Conservation (phyloP, 2,329 filamentous ascomycete genomes). For the Talaromyces albobiverticillius region DNA sequence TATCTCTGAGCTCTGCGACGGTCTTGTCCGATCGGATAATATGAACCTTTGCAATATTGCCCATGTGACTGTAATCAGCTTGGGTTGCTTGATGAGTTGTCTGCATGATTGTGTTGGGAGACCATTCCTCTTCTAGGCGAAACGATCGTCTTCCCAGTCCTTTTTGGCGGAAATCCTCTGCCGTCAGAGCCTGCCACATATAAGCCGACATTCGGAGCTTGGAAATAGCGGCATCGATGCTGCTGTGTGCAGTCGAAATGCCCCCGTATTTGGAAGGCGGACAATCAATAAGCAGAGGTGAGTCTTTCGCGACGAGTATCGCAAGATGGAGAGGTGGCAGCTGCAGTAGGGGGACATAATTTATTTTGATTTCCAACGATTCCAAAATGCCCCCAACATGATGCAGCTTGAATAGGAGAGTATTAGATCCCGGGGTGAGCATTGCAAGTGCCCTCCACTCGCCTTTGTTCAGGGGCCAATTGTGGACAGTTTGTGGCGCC, state of each 20-base stretch:
- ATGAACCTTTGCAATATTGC: conserved; percentile 19
- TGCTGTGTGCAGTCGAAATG: conserved; percentile 19
- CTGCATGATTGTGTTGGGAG: conserved; percentile 13
- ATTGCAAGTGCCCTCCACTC: conserved; percentile 19
- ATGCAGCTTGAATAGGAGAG: conserved; percentile 16
- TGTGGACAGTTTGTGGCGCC: conserved; percentile 2
- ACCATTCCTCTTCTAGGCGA: conserved; percentile 23
- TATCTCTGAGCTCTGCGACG: conserved; percentile 19
- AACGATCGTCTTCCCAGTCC: conserved; percentile 23
- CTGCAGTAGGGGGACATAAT: conserved; percentile 19
- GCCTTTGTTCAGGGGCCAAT: conserved; percentile 18
- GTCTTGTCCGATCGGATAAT: conserved; percentile 19
- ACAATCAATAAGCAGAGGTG: conserved; percentile 21
- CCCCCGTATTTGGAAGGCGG: conserved; percentile 17
- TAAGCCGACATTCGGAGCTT: conserved; percentile 23
- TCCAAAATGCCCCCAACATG: conserved; percentile 7
- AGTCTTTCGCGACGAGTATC: conserved; percentile 21
- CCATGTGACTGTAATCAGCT: neutral
- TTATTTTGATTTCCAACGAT: conserved; percentile 16
- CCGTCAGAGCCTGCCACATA: conserved; percentile 24
- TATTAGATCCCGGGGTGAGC: conserved; percentile 18
- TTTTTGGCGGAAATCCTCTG: conserved; percentile 22
- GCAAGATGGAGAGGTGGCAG: conserved; percentile 23
- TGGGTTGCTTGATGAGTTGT: neutral
- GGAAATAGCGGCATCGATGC: conserved; percentile 20